Percentiles rank a stretch among this genome's conserved stretches.
Evolutionary conservation across 164 flowering plant genomes (phyloP).

Genomic region (Magnolia sinica): DNA sequence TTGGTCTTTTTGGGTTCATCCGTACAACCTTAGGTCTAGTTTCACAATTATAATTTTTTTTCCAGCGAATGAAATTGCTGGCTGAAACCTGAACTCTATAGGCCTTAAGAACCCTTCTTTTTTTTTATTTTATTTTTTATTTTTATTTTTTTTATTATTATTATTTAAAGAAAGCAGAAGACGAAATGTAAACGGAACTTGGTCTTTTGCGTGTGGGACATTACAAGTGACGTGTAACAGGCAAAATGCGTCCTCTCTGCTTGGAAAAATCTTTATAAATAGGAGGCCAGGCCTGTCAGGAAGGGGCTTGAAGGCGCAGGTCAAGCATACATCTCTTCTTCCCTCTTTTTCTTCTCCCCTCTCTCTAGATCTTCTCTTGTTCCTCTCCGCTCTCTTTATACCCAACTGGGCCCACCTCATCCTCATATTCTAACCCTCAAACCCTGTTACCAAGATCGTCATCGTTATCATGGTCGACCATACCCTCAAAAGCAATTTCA

Average conservation of each 20-base stretch:
- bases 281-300: background rate
- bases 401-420: background rate
- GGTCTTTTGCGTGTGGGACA: background rate
- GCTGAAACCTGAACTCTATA: too few species aligned
- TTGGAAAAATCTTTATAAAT: background rate
- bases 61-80: too few species aligned
- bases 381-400: background rate
- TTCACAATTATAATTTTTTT: too few species aligned
- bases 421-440: background rate
- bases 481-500: background rate
- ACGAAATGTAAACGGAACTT: background rate
- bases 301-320: constrained; percentile 3
- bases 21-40: too few species aligned
- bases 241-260: background rate
- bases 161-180: too few species aligned
- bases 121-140: too few species aligned
- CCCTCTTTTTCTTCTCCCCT: background rate
- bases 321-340: background rate
- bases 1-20: too few species aligned
- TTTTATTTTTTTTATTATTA: too few species aligned
- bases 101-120: too few species aligned
- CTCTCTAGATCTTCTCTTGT: background rate
- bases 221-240: background rate
- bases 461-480: constrained; percentile 7
- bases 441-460: background rate